Evolutionary conservation across 371 early-diverging fungal genomes (phyloP), one percentile per base, ranked within the genome.

Genomic region (Mucor circinelloides): DNA sequence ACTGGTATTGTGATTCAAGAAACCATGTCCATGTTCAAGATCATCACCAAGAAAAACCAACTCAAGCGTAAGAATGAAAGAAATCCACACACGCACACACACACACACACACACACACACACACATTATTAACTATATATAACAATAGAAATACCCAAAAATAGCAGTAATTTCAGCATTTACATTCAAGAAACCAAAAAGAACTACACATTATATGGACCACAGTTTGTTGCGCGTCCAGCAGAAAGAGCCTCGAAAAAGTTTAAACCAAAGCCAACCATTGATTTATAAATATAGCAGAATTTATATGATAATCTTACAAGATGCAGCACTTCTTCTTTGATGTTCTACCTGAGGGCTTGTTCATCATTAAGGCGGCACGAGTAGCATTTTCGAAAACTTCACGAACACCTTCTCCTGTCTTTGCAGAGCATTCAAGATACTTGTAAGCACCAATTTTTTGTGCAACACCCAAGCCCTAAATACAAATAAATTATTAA

Each of bases 1-100:
- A 74, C 84, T 10, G 97, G 98, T 1, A 95, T 97, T 58, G 79
- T 94, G 7, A 83, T 95, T 10, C 93, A 94, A 71, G 98, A 97
- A 67, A 95, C 96, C 1, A 89, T 94, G 57, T 92, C 93, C 66
- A 80, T 89, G 60, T 94, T 97, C 68, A 83, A 89, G 32, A 78
- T 97, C n/a, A 88, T 95, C 17, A 94, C 95, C 1, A 68, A 70
- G 40, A 76, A 87, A 6, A 83, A 96, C 70, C 66, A 68, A 40
- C 57, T 93, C 21, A 87, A 87, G 72, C 80, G 92, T 91, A 83
- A 80, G 81, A 58, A 44, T n/a, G 15, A 50, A 12, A 60, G 10
- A 40, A 3, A 28, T 21, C 10, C 21, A 46, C 21, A n/a, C 46
- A 3, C 21, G n/a, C n/a, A n/a, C n/a, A n/a, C n/a, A n/a, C n/a